Evolutionary conservation across 1,139 yeast species (phyloP).

Genomic region (Meyerozyma smithsonii): DNA sequence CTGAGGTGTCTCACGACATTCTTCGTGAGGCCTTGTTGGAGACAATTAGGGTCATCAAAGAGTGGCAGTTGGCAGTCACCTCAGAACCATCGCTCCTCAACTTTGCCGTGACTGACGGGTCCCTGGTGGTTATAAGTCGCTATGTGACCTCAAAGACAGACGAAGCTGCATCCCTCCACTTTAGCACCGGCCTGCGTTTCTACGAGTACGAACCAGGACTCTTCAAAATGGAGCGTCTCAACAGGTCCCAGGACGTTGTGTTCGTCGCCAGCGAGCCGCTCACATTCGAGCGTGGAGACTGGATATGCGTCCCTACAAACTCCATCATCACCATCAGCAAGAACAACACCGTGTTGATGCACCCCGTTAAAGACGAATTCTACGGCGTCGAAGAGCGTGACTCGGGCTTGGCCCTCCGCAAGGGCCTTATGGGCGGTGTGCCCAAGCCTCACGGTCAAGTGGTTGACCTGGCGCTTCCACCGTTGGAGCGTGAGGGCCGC

Average conservation of each 20-base stretch:
- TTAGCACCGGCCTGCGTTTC: conserved; percentile 88
- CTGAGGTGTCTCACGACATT: conserved; percentile 45
- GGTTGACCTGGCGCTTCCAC: conserved; percentile 45
- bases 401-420: conserved; percentile 78
- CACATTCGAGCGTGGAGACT: conserved; percentile 93
- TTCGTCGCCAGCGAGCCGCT: conserved; percentile 95
- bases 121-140: conserved; percentile 80
- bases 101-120: conserved; percentile 94
- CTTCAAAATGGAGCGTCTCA: conserved; percentile 89
- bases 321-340: conserved; percentile 77
- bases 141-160: conserved; percentile 86
- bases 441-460: conserved; percentile 17
- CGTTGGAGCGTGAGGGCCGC: conserved; percentile 83
- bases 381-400: conserved; percentile 68
- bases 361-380: conserved; percentile 88
- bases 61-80: conserved; percentile 49
- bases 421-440: conserved; percentile 79
- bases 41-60: conserved; percentile 69
- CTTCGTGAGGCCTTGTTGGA: conserved; percentile 65
- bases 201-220: conserved; percentile 86
- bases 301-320: conserved; percentile 96
- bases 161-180: conserved; percentile 94
- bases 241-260: conserved; percentile 89
- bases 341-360: conserved; percentile 76
- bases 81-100: conserved; percentile 82